Conservation (phyloP, 345 rosid species). For the Dipteronia dyeriana region DNA sequence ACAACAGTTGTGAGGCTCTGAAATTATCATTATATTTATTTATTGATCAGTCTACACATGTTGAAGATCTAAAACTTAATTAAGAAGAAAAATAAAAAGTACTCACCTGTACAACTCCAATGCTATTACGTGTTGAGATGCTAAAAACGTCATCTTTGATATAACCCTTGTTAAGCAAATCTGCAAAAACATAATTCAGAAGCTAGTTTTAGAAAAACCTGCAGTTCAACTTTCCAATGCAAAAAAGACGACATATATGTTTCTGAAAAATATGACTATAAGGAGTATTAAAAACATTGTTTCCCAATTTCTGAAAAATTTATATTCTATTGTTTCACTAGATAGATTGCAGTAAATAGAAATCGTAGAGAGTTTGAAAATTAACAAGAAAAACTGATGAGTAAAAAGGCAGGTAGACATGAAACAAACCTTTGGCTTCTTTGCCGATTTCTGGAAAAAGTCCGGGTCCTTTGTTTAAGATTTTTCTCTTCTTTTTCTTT, state of each 20-base stretch:
- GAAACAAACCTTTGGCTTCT: background rate
- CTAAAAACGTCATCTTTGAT: conserved; percentile 9
- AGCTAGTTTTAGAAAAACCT: too few relatives aligned
- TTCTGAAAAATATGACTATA: too few relatives aligned
- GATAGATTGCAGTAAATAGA: too few relatives aligned
- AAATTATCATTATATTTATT: background rate
- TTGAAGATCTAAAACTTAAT: background rate
- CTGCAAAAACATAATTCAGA: background rate
- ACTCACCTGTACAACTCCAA: background rate
- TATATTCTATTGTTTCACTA: too few relatives aligned
- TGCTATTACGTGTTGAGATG: background rate
- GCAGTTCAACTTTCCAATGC: too few relatives aligned
- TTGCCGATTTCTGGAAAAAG: conserved; percentile 2
- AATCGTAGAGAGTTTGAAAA: background rate
- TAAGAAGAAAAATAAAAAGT: too few relatives aligned
- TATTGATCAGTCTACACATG: background rate
- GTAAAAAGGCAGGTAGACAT: too few relatives aligned
- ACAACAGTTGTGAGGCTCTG: conserved; percentile 4
- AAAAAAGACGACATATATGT: too few relatives aligned
- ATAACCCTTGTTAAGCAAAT: conserved; percentile 16
- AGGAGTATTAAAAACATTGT: too few relatives aligned
- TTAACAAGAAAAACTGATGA: background rate
- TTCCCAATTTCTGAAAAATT: too few relatives aligned
- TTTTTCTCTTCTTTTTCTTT: background rate
- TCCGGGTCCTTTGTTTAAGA: background rate